Conservation (phyloP, 2,329 filamentous ascomycete genomes). For the Colletotrichum sansevieriae region DNA sequence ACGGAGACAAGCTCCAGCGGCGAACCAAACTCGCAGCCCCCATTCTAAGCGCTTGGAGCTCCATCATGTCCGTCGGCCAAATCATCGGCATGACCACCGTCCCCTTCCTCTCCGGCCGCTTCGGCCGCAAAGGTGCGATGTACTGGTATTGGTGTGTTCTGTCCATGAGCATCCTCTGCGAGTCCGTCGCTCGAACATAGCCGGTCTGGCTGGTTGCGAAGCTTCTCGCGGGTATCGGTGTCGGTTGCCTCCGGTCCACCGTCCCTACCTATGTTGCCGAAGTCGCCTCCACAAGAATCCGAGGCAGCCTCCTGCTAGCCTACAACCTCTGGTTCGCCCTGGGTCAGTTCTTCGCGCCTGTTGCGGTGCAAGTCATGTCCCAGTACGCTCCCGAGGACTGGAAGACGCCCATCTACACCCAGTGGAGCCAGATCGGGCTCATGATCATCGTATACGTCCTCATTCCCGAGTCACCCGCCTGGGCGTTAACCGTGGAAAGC, state of each 20-base stretch:
- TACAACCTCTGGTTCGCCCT: slow-evolving; percentile 60
- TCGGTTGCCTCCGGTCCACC: slow-evolving; percentile 57
- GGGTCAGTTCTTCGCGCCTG: slow-evolving; percentile 57
- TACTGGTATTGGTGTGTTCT: slow-evolving; percentile 50
- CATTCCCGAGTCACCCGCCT: slow-evolving; percentile 57
- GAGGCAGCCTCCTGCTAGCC: slow-evolving; percentile 55
- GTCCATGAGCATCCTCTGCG: slow-evolving; percentile 52
- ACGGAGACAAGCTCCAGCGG: slow-evolving; percentile 46
- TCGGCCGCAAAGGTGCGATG: slow-evolving; percentile 51
- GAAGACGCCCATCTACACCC: slow-evolving; percentile 56
- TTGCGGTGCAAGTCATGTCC: slow-evolving; percentile 55
- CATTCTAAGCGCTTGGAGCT: slow-evolving; percentile 54
- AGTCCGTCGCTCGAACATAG: slow-evolving; percentile 54
- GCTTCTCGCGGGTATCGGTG: slow-evolving; percentile 53
- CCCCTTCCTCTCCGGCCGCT: slow-evolving; percentile 45
- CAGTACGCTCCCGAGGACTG: slow-evolving; percentile 50
- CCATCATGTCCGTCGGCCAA: slow-evolving; percentile 56
- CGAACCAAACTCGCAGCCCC: slow-evolving; percentile 49
- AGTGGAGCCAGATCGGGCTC: slow-evolving; percentile 59
- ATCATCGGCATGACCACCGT: slow-evolving; percentile 53
- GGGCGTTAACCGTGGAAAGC: slow-evolving; percentile 47
- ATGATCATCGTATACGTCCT: slow-evolving; percentile 55
- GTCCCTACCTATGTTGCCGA: slow-evolving; percentile 58
- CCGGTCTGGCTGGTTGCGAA: slow-evolving; percentile 56
- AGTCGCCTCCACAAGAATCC: slow-evolving; percentile 54